Percentiles rank a stretch among this genome's conserved stretches.
phyloP scores from a whole-genome alignment of 2,329 filamentous ascomycete species.

The Tolypocladium paradoxum region DNA sequence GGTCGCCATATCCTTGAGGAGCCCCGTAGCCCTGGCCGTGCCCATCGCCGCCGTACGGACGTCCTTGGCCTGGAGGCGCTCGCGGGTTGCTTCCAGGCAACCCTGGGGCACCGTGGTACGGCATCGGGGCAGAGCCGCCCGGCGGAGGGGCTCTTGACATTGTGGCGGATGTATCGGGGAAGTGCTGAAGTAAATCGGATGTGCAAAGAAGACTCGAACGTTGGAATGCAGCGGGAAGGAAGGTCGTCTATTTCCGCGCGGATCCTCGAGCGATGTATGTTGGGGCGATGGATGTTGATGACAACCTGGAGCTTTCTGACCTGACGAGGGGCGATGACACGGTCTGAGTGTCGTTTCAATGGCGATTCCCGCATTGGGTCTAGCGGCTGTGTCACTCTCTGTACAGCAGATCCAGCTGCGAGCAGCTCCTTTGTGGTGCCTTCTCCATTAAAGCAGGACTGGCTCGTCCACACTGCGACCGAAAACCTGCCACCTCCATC shows the following conservation, averaged over 20 bases:
- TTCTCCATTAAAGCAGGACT: no score
- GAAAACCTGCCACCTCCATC: background rate
- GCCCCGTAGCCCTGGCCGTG: conserved; percentile 22
- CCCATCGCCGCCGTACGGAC: conserved; percentile 10
- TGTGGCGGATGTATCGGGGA: background rate
- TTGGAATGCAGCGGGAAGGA: no score
- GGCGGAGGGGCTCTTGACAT: conserved; percentile 21
- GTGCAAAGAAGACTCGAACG: background rate
- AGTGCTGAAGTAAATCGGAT: background rate
- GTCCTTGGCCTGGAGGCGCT: conserved; percentile 12
- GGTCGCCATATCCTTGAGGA: conserved; percentile 10
- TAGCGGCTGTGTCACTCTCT: conserved; percentile 2
- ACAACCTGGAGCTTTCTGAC: conserved; percentile 4
- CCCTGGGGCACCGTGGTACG: conserved; percentile 14
- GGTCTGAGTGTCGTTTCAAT: conserved; percentile 4
- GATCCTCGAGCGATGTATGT: background rate
- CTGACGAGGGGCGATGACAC: background rate
- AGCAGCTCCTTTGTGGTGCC: background rate
- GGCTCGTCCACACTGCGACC: background rate
- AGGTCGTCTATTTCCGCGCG: no score
- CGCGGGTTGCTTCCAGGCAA: conserved; percentile 18
- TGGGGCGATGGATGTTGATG: background rate
- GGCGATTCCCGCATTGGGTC: background rate
- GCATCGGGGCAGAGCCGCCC: conserved; percentile 11
- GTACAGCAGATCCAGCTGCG: no score